Percentiles rank a stretch among this genome's conserved stretches.
Evolutionary conservation across 2,329 filamentous ascomycete genomes (phyloP).

Genomic region (Venturia oleaginea): DNA sequence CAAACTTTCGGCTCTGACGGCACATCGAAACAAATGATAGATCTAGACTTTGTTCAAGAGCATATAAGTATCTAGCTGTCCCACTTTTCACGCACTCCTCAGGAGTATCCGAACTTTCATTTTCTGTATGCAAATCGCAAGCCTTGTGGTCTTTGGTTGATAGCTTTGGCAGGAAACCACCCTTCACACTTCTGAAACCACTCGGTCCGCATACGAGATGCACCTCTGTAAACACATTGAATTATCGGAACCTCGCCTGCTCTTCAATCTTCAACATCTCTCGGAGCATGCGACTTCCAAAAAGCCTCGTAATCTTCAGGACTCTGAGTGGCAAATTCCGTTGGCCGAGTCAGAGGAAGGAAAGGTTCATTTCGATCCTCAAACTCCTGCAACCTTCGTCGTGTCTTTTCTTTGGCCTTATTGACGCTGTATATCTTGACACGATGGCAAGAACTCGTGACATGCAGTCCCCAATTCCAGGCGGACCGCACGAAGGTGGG

Average conservation of each 20-base stretch:
- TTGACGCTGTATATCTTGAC: constrained; percentile 57
- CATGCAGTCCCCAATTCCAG: constrained; percentile 57
- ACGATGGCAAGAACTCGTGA: constrained; percentile 53
- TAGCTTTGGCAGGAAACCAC: background rate
- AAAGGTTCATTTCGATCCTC: constrained; percentile 9
- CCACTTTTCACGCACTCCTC: background rate
- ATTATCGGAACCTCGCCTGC: background rate
- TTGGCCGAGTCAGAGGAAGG: constrained; percentile 9
- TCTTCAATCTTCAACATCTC: constrained; percentile 2
- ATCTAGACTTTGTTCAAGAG: background rate
- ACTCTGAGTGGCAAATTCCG: constrained; percentile 3
- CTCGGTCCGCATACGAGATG: background rate
- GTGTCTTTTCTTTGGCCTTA: constrained; percentile 14
- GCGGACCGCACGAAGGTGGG: constrained; percentile 20
- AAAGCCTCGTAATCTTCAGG: constrained; percentile 14
- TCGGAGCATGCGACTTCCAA: background rate
- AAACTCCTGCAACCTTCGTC: constrained; percentile 4
- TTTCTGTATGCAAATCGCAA: background rate
- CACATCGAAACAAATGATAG: background rate
- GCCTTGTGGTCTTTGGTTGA: background rate
- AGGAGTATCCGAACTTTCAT: background rate
- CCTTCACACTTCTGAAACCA: background rate
- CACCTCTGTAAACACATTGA: background rate
- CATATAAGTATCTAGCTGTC: background rate
- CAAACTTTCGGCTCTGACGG: no score